Percentiles rank a stretch among this genome's conserved stretches.
phyloP scores from a whole-genome alignment of 2,329 filamentous ascomycete species.

The Setomelanomma holmii region DNA sequence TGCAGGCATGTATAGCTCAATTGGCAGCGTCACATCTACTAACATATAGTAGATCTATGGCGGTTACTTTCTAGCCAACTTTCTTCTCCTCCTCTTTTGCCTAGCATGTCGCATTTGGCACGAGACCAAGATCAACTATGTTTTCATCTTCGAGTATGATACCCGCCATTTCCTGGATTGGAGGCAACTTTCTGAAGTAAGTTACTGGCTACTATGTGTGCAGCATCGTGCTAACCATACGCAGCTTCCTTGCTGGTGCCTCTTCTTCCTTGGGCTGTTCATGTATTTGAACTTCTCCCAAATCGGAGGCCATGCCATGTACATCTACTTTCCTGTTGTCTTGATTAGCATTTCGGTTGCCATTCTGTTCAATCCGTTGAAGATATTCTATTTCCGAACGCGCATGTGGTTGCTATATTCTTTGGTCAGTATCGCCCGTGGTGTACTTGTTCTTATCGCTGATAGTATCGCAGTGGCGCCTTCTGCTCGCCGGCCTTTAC shows the following conservation, averaged over 20 bases:
- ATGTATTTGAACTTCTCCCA: constrained; percentile 89
- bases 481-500: constrained; percentile 84
- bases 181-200: constrained; percentile 79
- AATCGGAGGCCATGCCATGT: constrained; percentile 71
- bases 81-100: constrained; percentile 84
- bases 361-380: constrained; percentile 78
- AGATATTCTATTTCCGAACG: constrained; percentile 75
- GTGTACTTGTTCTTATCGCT: constrained; percentile 25
- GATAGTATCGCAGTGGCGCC: constrained; percentile 69
- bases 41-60: constrained; percentile 73
- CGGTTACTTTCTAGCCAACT: constrained; percentile 85
- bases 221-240: constrained; percentile 11
- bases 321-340: constrained; percentile 84
- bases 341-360: constrained; percentile 72
- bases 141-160: constrained; percentile 97
- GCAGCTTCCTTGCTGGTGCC: constrained; percentile 81
- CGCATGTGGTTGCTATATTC: constrained; percentile 88
- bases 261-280: constrained; percentile 76
- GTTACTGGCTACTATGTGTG: constrained; percentile 6
- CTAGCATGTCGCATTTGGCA: constrained; percentile 85
- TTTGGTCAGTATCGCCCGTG: constrained; percentile 66
- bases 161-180: constrained; percentile 85
- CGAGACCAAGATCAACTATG: constrained; percentile 87
- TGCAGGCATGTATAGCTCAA: constrained; percentile 65
- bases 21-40: constrained; percentile 57